These are phyloP conservation scores for Aspergillus cavernicola DNA, from an alignment of 495 filamentous ascomycete species.

Conservation along the genomic window DNA sequence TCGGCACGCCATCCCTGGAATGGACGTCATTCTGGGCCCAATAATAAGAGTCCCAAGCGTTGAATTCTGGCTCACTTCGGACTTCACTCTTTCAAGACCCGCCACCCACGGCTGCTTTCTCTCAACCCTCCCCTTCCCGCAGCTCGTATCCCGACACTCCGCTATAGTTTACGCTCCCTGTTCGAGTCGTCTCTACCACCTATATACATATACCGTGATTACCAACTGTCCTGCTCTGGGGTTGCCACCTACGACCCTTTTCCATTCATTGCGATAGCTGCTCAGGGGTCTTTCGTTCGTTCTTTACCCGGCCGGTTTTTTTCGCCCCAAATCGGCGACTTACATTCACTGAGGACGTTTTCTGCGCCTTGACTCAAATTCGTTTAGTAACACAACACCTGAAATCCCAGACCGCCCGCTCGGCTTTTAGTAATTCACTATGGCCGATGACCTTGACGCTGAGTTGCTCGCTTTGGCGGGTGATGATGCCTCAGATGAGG, in stretches of 20 bases:
- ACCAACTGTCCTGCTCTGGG: neutral
- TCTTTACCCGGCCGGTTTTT: neutral
- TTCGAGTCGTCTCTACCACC: neutral
- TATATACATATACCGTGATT: slow-evolving; percentile 10
- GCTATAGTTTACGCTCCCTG: neutral
- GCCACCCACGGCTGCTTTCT: slow-evolving; percentile 8
- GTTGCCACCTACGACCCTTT: slow-evolving; percentile 15
- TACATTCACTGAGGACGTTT: slow-evolving; percentile 1
- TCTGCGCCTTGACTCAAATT: neutral
- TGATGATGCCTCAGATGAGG: slow-evolving; percentile 53
- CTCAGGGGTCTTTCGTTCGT: slow-evolving; percentile 8
- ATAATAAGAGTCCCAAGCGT: slow-evolving; percentile 4
- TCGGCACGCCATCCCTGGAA: slow-evolving; percentile 20
- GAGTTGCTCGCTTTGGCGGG: slow-evolving; percentile 87
- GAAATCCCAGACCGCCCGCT: slow-evolving; percentile 11
- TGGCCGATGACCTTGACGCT: slow-evolving; percentile 74
- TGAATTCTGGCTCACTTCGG: slow-evolving; percentile 13
- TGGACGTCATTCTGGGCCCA: slow-evolving; percentile 22
- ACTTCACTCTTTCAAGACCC: slow-evolving; percentile 14
- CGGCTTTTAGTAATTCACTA: slow-evolving; percentile 24
- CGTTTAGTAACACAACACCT: slow-evolving; percentile 7
- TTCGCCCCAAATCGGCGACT: slow-evolving; percentile 2
- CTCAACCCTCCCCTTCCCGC: neutral
- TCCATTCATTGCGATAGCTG: slow-evolving; percentile 8
- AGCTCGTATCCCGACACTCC: neutral